These are phyloP conservation scores for Crithidia sp. DNA, from an alignment of 208 protist genomes.

Conservation along the genomic window DNA sequence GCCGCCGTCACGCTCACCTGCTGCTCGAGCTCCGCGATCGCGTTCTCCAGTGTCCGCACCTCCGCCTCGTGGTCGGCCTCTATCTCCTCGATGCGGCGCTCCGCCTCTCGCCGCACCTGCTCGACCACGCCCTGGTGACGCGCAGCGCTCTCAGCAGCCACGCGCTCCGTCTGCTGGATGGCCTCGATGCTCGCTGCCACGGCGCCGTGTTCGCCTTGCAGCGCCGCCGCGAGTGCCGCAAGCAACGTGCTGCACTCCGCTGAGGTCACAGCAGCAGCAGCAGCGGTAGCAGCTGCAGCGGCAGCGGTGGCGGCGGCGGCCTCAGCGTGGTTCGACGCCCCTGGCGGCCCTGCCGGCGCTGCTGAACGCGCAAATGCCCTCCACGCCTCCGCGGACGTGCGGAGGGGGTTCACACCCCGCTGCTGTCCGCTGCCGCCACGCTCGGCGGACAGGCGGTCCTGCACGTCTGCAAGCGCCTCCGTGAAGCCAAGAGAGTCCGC, in stretches of 20 bases:
- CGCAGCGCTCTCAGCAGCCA: background rate
- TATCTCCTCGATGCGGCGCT: conserved; percentile 37
- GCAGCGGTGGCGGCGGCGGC: background rate
- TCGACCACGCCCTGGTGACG: background rate
- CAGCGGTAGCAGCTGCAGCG: background rate
- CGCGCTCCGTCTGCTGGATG: conserved; percentile 1
- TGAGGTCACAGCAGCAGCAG: background rate
- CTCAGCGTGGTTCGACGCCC: too few species aligned
- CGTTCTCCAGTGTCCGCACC: conserved; percentile 31
- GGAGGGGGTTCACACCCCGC: background rate
- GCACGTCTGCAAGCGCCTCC: conserved; percentile 1
- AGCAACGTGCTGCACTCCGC: conserved; percentile 4
- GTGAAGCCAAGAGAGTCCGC: conserved; percentile 25
- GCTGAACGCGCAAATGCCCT: background rate
- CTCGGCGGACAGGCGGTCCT: background rate
- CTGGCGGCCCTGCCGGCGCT: too few species aligned
- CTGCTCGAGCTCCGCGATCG: conserved; percentile 42
- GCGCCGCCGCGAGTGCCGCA: background rate
- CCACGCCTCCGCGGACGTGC: conserved; percentile 9
- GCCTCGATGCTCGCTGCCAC: conserved; percentile 15
- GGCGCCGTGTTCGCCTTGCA: conserved; percentile 25
- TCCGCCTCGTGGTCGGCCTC: conserved; percentile 43
- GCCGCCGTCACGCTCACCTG: conserved; percentile 25
- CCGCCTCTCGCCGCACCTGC: conserved; percentile 20
- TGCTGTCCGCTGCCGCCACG: background rate